Base-by-base conservation (phyloP, 768 basidiomycete species). In the Boletus reticuloceps region DNA sequence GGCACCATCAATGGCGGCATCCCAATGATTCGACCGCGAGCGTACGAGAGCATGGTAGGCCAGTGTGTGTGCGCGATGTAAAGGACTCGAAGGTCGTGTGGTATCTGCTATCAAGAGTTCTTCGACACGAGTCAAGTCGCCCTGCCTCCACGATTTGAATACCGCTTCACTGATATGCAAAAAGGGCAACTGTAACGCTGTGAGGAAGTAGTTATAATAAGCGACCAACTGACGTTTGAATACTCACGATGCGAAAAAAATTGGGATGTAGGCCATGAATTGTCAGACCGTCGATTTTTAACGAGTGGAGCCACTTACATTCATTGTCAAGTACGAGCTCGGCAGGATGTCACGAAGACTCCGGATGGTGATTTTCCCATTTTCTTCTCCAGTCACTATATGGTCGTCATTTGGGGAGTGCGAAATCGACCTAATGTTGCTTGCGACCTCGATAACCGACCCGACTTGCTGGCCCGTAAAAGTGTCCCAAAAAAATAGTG, bases 1-100 rank as follows among this genome's bases (percentile, higher is more conserved):
- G 0, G 53, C 58, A 34, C 55, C 58, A 4, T 50, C 46, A 17
- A 54, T 25, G 12, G 57, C 57, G 9, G 25, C 16, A 5, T 50
- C 22, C 17, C 17, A 39, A 4, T 45, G 47, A 5, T 32, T 25
- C 11, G n/a, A 29, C 6, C 36, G 56, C 3, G 6, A 19, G 4
- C 51, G 32, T 6, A 47, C n/a, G 6, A 59, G 29, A 3, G 56
- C 31, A 1, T 43, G 58, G 4, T 49, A 27, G 22, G 58, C 56
- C 3, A 53, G 58, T n/a, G 47, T 29, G 5, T 4, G 22, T 22
- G 22, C 22, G 3, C 11, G 44, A n/a, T 44, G 37, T 36, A 22
- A 22, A 22, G 22, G 22, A 22, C 19, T n/a, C 6, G 36, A 50
- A 0, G 17, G 27, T 3, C 10, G 37, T 29, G 2, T 0, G 14